A percentile compares a stretch with the other conserved stretches of the same genome.
These are phyloP conservation scores for Dictyostelium firmibasis DNA, from an alignment of 78 protist genomes.

Conservation along the genomic window DNA sequence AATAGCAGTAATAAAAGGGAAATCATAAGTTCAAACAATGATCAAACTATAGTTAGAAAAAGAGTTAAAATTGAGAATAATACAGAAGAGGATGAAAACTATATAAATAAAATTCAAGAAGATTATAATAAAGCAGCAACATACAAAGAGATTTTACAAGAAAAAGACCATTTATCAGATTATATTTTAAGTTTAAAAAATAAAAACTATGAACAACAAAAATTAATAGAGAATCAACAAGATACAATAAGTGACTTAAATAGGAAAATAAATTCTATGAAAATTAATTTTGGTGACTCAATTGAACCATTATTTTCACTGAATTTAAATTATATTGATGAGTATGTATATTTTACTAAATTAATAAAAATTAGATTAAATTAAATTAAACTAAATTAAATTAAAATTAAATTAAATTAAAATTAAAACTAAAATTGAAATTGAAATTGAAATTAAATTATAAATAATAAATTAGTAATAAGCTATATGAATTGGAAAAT, in stretches of 20 bases:
- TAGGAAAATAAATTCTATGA: not conserved
- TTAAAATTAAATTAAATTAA: no score
- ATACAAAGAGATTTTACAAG: not conserved
- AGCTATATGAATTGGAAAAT: slow-evolving; percentile 7
- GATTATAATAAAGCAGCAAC: not conserved
- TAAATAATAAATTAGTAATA: not conserved
- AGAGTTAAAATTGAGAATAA: not conserved
- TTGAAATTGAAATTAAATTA: no score
- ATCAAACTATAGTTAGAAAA: not conserved
- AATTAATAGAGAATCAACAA: not conserved
- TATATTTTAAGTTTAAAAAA: not conserved
- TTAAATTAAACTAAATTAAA: no score
- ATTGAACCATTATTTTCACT: slow-evolving; percentile 31
- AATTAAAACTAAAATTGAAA: no score
- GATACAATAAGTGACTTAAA: not conserved
- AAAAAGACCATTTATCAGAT: not conserved
- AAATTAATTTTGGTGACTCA: not conserved
- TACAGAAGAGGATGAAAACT: not conserved
- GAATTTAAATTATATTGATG: slow-evolving; percentile 11
- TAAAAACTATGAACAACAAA: not conserved
- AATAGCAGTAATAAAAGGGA: not conserved
- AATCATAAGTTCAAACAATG: no score
- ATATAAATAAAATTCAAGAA: not conserved
- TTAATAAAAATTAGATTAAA: no score
- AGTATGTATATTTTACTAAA: not conserved